phyloP scores from a whole-genome alignment of 768 basidiomycete genomes.

The Russula brevipes region DNA sequence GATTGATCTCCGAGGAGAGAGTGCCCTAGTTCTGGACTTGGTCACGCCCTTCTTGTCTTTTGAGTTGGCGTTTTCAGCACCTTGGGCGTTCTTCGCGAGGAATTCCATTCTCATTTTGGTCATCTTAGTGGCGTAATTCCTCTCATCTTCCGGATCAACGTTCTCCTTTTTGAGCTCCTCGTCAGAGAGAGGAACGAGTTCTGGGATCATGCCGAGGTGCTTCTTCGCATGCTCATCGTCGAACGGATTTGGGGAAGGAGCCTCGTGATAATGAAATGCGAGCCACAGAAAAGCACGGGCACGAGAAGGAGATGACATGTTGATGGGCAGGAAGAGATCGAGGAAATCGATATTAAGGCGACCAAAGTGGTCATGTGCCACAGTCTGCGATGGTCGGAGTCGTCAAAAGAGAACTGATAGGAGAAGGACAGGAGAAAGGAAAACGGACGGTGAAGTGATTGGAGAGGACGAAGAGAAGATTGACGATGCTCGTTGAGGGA shows the following conservation, averaged over 20 bases:
- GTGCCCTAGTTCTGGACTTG: slow-evolving; percentile 11
- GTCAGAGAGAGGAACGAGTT: slow-evolving; percentile 29
- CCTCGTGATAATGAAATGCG: slow-evolving; percentile 45
- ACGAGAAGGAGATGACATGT: slow-evolving; percentile 38
- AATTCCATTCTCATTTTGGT: slow-evolving; percentile 36
- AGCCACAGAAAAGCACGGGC: slow-evolving; percentile 46
- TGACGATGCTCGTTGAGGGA: slow-evolving; percentile 67
- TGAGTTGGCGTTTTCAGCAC: slow-evolving; percentile 18
- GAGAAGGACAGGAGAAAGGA: background rate
- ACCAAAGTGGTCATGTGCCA: slow-evolving; percentile 39
- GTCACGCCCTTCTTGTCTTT: slow-evolving; percentile 15
- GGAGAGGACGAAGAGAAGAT: slow-evolving; percentile 64
- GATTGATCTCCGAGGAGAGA: slow-evolving; percentile 8
- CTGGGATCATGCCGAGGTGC: slow-evolving; percentile 31
- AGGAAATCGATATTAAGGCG: slow-evolving; percentile 33
- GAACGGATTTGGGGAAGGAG: slow-evolving; percentile 36
- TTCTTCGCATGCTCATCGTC: slow-evolving; percentile 30
- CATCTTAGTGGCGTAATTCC: slow-evolving; percentile 40
- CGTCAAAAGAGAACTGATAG: background rate
- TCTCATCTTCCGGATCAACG: slow-evolving; percentile 41
- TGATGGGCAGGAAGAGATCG: slow-evolving; percentile 42
- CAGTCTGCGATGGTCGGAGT: slow-evolving; percentile 31
- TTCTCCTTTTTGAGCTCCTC: slow-evolving; percentile 39
- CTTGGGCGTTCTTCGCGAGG: slow-evolving; percentile 31
- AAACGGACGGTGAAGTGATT: slow-evolving; percentile 43